Percentiles rank a stretch among this genome's conserved stretches.
phyloP scores from a whole-genome alignment of 352 stramenopile genomes.

The Peronosclerospora sorghi region DNA sequence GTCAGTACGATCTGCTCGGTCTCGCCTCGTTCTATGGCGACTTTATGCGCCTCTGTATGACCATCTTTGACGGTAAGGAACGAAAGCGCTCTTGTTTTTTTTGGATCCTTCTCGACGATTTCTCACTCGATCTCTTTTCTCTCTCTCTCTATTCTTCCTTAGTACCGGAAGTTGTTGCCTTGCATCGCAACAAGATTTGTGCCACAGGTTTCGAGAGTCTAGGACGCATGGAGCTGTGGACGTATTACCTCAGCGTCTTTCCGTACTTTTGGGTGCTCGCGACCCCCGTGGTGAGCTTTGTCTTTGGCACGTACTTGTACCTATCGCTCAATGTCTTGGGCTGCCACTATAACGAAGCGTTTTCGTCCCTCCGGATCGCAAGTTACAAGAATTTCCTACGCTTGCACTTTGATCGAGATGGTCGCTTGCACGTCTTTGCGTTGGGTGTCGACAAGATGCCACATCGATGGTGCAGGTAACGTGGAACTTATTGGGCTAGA shows the following conservation, averaged over 20 bases:
- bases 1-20: conserved; percentile 55
- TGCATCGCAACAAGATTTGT: conserved; percentile 79
- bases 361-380: conserved; percentile 75
- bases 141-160: not conserved
- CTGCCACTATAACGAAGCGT: conserved; percentile 86
- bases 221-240: conserved; percentile 60
- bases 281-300: conserved; percentile 62
- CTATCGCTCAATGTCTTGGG: conserved; percentile 76
- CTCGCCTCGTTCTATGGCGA: conserved; percentile 48
- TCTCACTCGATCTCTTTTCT: no score
- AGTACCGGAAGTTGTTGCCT: conserved; percentile 76
- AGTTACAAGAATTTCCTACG: conserved; percentile 87
- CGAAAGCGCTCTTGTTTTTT: no score
- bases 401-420: conserved; percentile 60
- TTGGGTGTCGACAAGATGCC: conserved; percentile 88
- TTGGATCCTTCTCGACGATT: no score
- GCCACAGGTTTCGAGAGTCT: conserved; percentile 42
- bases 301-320: conserved; percentile 82
- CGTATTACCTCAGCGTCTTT: conserved; percentile 77
- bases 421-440: conserved; percentile 70
- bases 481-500: not conserved
- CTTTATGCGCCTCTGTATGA: conserved; percentile 72
- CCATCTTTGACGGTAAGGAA: conserved; percentile 66
- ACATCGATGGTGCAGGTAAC: conserved; percentile 67
- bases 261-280: conserved; percentile 84